Evolutionary conservation across 1,284 basidiomycete genomes (phyloP).

Genomic region (Agroathelia rolfsii): DNA sequence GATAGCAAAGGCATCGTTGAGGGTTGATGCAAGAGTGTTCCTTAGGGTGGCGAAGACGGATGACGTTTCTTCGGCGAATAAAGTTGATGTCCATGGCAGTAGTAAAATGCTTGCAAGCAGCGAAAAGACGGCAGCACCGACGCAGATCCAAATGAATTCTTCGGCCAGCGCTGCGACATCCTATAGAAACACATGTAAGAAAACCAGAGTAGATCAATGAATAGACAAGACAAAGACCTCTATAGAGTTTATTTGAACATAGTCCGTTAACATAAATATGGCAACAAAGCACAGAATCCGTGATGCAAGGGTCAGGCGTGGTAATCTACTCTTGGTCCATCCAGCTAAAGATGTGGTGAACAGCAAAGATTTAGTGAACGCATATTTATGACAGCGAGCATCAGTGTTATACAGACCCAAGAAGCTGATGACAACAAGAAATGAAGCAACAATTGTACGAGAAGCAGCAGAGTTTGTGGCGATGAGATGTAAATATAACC

Average conservation of each 20-base stretch:
- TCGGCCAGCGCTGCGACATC: slow-evolving; percentile 21
- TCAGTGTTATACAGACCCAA: slow-evolving; percentile 24
- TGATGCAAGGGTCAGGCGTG: slow-evolving; percentile 32
- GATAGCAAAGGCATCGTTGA: slow-evolving; percentile 21
- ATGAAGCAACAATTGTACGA: slow-evolving; percentile 29
- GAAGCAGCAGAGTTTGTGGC: slow-evolving; percentile 21
- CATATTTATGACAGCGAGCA: too few species aligned
- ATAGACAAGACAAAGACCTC: slow-evolving; percentile 1
- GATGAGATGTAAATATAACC: slow-evolving; percentile 28
- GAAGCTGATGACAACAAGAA: slow-evolving; percentile 31
- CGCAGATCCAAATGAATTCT: slow-evolving; percentile 32
- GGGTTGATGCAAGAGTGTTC: slow-evolving; percentile 24
- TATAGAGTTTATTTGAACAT: slow-evolving; percentile 25
- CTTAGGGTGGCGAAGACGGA: slow-evolving; percentile 26
- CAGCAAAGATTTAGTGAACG: slow-evolving; percentile 1
- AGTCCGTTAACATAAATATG: slow-evolving; percentile 34
- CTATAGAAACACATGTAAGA: slow-evolving; percentile 13
- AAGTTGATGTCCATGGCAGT: slow-evolving; percentile 32
- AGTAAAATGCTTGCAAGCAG: slow-evolving; percentile 30
- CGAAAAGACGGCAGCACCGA: slow-evolving; percentile 30
- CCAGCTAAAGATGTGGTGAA: slow-evolving; percentile 23
- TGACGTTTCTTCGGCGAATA: slow-evolving; percentile 32
- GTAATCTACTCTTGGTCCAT: slow-evolving; percentile 34
- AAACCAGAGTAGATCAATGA: not conserved
- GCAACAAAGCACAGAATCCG: slow-evolving; percentile 38